These are phyloP conservation scores for Zea mays DNA, from an alignment of 176 grass and related monocot genomes.

Conservation along the genomic window Zm-B73-REFERENCE-NAM-5.0 NC_050097.1:5777501-5778000, in stretches of 20 bases:
- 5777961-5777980: not conserved
- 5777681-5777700: constrained; percentile 12
- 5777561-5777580: constrained; percentile 47
- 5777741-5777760: not conserved
- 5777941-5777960: constrained; percentile 16
- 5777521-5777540: not conserved
- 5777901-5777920: not conserved
- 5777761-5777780: not conserved
- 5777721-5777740: not conserved
- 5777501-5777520: constrained; percentile 53
- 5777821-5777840: not conserved
- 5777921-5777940: constrained; percentile 14
- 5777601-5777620: constrained; percentile 12
- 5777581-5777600: constrained; percentile 40
- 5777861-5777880: too few species aligned
- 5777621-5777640: constrained; percentile 45
- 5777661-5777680: constrained; percentile 42
- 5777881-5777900: too few species aligned
- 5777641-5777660: constrained; percentile 20
- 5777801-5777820: not conserved
- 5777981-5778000: constrained; percentile 41
- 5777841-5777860: not conserved
- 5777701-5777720: constrained; percentile 15
- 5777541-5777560: constrained; percentile 30
- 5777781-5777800: not conserved